Evolutionary conservation across 2,329 filamentous ascomycete genomes (phyloP).

Genomic region (Hypoxylon sp.): DNA sequence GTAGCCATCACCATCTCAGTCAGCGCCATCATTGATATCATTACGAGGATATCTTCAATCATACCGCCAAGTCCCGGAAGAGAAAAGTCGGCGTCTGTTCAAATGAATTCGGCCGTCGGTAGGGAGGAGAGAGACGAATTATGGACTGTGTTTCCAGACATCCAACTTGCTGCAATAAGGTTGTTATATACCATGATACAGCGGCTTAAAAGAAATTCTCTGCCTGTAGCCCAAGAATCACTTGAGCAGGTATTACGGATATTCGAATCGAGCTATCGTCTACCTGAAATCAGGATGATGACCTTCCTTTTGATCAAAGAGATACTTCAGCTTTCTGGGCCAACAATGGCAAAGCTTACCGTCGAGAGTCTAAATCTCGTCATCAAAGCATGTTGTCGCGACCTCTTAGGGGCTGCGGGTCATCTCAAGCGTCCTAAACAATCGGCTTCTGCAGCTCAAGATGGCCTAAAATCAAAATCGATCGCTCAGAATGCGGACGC

Average conservation of each 20-base stretch:
- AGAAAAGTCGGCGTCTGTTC: conserved; percentile 65
- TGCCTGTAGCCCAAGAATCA: conserved; percentile 74
- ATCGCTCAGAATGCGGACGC: conserved; percentile 77
- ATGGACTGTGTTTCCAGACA: conserved; percentile 78
- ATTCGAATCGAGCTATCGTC: conserved; percentile 71
- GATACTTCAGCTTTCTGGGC: conserved; percentile 74
- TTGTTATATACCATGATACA: conserved; percentile 71
- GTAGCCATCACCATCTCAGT: conserved; percentile 77
- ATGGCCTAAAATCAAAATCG: conserved; percentile 60
- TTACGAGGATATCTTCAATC: conserved; percentile 79
- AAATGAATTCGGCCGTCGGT: conserved; percentile 79
- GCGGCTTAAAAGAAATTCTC: conserved; percentile 70
- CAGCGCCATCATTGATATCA: conserved; percentile 76
- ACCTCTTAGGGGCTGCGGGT: conserved; percentile 73
- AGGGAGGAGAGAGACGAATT: conserved; percentile 87
- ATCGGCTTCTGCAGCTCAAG: conserved; percentile 54
- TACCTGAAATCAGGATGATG: conserved; percentile 69
- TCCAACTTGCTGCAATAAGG: conserved; percentile 80
- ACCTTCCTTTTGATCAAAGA: conserved; percentile 72
- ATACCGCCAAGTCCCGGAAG: conserved; percentile 65
- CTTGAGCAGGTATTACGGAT: conserved; percentile 81
- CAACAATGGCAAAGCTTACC: conserved; percentile 75
- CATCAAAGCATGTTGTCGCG: conserved; percentile 79
- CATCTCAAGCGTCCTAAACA: conserved; percentile 62
- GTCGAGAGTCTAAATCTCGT: conserved; percentile 74